Evolutionary conservation across 192 early-diverging fungal species (phyloP).

Genomic region (Backusella circina): DNA sequence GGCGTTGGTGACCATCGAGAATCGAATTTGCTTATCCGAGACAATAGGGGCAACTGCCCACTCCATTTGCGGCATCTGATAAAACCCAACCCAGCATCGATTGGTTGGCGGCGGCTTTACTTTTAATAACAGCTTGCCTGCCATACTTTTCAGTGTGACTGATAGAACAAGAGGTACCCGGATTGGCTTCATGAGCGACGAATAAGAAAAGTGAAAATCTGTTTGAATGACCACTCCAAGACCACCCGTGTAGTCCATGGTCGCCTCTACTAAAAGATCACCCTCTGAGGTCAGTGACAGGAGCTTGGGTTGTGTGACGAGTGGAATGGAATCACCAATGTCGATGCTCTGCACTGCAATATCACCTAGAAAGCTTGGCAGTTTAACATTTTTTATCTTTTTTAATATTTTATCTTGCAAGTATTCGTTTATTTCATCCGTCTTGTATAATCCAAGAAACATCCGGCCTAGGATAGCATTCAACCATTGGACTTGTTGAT

Average conservation of each 20-base stretch:
- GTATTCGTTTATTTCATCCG: slow-evolving; percentile 30
- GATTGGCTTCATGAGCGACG: slow-evolving; percentile 56
- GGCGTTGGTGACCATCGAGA: slow-evolving; percentile 75
- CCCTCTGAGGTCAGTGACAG: slow-evolving; percentile 65
- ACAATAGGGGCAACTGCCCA: slow-evolving; percentile 76
- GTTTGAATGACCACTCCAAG: slow-evolving; percentile 73
- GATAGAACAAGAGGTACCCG: slow-evolving; percentile 76
- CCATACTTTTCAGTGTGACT: slow-evolving; percentile 65
- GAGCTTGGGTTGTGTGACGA: slow-evolving; percentile 73
- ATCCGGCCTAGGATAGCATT: slow-evolving; percentile 80
- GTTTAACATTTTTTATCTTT: slow-evolving; percentile 58
- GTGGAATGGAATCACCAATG: slow-evolving; percentile 74
- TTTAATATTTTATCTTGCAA: slow-evolving; percentile 46
- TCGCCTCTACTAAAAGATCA: slow-evolving; percentile 70
- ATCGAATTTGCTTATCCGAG: slow-evolving; percentile 77
- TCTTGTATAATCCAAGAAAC: slow-evolving; percentile 69
- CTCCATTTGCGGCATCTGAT: slow-evolving; percentile 69
- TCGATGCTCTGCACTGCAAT: slow-evolving; percentile 73
- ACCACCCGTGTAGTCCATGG: slow-evolving; percentile 78
- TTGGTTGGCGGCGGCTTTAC: slow-evolving; percentile 80
- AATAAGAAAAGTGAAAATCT: slow-evolving; percentile 49
- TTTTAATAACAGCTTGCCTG: slow-evolving; percentile 72
- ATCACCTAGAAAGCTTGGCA: slow-evolving; percentile 69
- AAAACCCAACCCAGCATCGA: slow-evolving; percentile 84
- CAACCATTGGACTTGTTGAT: slow-evolving; percentile 62